Evolutionary conservation across 2,329 filamentous ascomycete genomes (phyloP).

Genomic region (Pyrenochaeta sp.): DNA sequence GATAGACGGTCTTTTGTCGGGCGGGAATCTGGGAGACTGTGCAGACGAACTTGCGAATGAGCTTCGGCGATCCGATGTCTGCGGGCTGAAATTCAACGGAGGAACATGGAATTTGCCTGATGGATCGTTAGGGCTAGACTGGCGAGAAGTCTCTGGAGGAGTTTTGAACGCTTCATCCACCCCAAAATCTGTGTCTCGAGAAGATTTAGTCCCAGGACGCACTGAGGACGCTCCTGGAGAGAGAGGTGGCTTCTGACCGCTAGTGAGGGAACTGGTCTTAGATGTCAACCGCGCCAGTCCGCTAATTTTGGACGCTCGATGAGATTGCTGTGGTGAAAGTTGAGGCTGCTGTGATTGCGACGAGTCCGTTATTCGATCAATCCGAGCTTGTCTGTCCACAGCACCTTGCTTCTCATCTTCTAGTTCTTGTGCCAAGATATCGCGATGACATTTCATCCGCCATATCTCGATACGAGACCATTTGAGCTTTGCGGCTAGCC

Average conservation of each 20-base stretch:
- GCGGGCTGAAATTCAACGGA: slow-evolving; percentile 45
- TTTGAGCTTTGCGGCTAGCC: slow-evolving; percentile 86
- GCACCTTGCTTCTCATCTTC: slow-evolving; percentile 72
- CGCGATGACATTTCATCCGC: slow-evolving; percentile 88
- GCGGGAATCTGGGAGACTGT: slow-evolving; percentile 44
- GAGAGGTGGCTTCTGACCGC: slow-evolving; percentile 40
- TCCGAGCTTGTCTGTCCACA: slow-evolving; percentile 35
- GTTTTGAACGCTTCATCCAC: slow-evolving; percentile 54
- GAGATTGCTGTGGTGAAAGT: slow-evolving; percentile 36
- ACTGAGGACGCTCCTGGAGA: slow-evolving; percentile 39
- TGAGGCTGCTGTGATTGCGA: slow-evolving; percentile 31
- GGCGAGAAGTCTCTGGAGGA: slow-evolving; percentile 53
- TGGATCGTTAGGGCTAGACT: slow-evolving; percentile 46
- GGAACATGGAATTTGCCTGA: slow-evolving; percentile 40
- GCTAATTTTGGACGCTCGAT: slow-evolving; percentile 39
- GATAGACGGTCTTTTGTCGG: slow-evolving; percentile 45
- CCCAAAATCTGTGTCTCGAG: slow-evolving; percentile 47
- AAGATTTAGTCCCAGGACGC: slow-evolving; percentile 48
- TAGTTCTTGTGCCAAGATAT: slow-evolving; percentile 85
- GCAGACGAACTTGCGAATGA: slow-evolving; percentile 45
- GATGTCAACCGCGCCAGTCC: slow-evolving; percentile 47
- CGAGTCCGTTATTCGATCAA: slow-evolving; percentile 34
- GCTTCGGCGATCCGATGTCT: slow-evolving; percentile 38
- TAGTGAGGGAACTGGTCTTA: slow-evolving; percentile 46
- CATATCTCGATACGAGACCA: slow-evolving; percentile 96